These are phyloP conservation scores for Suhomyces choctaworum DNA, from an alignment of 1,139 yeast species.

Conservation along the genomic window DNA sequence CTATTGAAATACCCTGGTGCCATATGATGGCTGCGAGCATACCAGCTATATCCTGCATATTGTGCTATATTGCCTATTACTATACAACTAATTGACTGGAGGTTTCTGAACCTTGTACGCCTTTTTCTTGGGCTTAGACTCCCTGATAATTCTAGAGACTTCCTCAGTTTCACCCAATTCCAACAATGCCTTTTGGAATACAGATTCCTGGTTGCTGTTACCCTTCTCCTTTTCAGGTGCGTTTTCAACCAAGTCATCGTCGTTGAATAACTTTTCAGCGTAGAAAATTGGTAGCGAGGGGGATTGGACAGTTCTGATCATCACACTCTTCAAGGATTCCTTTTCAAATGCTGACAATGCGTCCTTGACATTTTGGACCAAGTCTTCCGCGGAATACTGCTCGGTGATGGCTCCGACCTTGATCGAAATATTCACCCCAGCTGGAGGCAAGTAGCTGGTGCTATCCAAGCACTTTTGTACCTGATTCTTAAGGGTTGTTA, in stretches of 20 bases:
- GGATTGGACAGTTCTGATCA: slow-evolving; percentile 67
- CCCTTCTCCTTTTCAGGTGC: slow-evolving; percentile 19
- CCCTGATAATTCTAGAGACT: slow-evolving; percentile 48
- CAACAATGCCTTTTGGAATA: slow-evolving; percentile 74
- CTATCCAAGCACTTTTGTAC: slow-evolving; percentile 59
- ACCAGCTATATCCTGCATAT: slow-evolving; percentile 3
- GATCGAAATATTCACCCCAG: slow-evolving; percentile 68
- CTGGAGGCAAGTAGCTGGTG: slow-evolving; percentile 67
- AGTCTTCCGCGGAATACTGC: slow-evolving; percentile 27
- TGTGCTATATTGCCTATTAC: slow-evolving; percentile 3
- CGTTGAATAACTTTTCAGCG: slow-evolving; percentile 57
- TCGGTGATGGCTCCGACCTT: slow-evolving; percentile 62
- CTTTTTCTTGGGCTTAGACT: slow-evolving; percentile 28
- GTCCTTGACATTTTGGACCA: slow-evolving; percentile 57
- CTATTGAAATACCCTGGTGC: no score
- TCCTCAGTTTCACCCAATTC: slow-evolving; percentile 80
- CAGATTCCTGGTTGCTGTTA: slow-evolving; percentile 43
- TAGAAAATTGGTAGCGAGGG: slow-evolving; percentile 85
- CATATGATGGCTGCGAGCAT: slow-evolving; percentile 1
- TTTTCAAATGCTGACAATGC: slow-evolving; percentile 53
- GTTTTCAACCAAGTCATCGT: slow-evolving; percentile 28
- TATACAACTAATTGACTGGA: slow-evolving; percentile 3
- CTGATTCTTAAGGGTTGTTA: slow-evolving; percentile 57
- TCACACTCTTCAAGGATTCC: slow-evolving; percentile 54
- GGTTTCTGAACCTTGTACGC: slow-evolving; percentile 13